Evolutionary conservation across 805 yeast species (phyloP), one percentile per base, ranked within the genome.

Genomic region (Candida methanosorbosa): DNA sequence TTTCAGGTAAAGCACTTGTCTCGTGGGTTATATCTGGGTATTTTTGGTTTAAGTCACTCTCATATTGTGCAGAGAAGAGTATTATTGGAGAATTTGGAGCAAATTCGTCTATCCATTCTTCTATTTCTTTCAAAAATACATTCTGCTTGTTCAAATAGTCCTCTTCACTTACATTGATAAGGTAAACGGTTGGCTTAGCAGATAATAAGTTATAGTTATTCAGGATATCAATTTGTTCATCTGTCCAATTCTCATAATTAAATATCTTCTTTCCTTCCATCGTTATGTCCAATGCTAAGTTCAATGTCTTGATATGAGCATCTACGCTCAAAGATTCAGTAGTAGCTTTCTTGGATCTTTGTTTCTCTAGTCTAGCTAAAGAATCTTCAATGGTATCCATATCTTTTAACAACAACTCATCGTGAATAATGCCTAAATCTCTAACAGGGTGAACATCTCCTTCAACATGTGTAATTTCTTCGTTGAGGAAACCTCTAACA

Each of bases 121-220:
- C 79, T 59, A 92, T 86, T 46, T 69, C 75, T 32, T 73, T 60
- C 54, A 88, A 68, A 59, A 81, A 81, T 75, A 86, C 87, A 72
- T 90, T 90, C 72, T 78, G 78, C 72, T 84, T 79, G 64, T 87
- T 78, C 46, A 81, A 66, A 65, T 78, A 92, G 61, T 92, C 98
- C 42, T 69, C 75, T 70, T 87, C 95, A 41, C 86, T 80, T 55
- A 86, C 72, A 69, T 92, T 92, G 51, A 90, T 80, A 54, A 92
- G 73, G 68, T 84, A 88, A 50, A 94, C 87, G 50, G 92, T 74
- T 44, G 97, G 96, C 66, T 92, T 92, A 44, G 98, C 96, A 12
- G 97, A 87, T 53, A 92, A 72, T 52, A 92, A 72, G 50, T 75
- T 73, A 82, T 88, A 82, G 38, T 72, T 50, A 74, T 92, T 92